Base-by-base conservation (phyloP, 345 rosid species). In the Kandelia obovata region DNA sequence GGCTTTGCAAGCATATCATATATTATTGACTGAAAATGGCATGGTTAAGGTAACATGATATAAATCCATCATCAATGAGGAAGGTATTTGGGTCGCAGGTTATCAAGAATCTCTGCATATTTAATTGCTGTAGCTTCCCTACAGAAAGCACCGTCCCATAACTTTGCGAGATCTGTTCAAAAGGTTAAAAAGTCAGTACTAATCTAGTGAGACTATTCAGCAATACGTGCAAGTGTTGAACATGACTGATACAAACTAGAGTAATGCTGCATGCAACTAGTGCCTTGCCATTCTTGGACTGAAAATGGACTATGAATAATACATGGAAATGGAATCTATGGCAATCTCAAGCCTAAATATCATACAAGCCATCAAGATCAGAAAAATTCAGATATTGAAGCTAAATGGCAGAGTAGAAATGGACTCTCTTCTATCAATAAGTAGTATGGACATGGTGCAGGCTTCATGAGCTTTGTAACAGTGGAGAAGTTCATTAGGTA, bases 131-230 rank as follows among this genome's bases (percentile, higher is more conserved):
- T 87, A n/a, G 87, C 84, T 74, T 89, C 80, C 7, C 65, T 75
- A 69, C 91, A 74, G 72, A 91, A 89, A 28, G 80, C 86, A 71
- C 83, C 87, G 39, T 86, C 79, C 97, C 98, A 91, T 66, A 86
- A 57, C 85, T 80, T 86, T 71, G 67, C 56, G 70, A 94, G 88
- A 79, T 91, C 98, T 94, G 88, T 26, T 72, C 61, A 77, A 28
- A 80, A 71, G 49, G 49, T 32, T 47, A 77, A 34, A 27, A 53
- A 35, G 65, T 81, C 66, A 77, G 72, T 6, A 60, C 1, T n/a
- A 1, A 46, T 30, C 46, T 5, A 55, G 5, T 5, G 13, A 43
- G 49, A 43, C 49, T 43, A 43, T 13, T 43, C 49, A 13, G 49
- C 49, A 13, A 13, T 43, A 43, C 16, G 13, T 11, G 9, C 49